Evolutionary conservation across 2,329 filamentous ascomycete genomes (phyloP), one percentile per base, ranked within the genome.

Genomic region (Colletotrichum spaethianum): DNA sequence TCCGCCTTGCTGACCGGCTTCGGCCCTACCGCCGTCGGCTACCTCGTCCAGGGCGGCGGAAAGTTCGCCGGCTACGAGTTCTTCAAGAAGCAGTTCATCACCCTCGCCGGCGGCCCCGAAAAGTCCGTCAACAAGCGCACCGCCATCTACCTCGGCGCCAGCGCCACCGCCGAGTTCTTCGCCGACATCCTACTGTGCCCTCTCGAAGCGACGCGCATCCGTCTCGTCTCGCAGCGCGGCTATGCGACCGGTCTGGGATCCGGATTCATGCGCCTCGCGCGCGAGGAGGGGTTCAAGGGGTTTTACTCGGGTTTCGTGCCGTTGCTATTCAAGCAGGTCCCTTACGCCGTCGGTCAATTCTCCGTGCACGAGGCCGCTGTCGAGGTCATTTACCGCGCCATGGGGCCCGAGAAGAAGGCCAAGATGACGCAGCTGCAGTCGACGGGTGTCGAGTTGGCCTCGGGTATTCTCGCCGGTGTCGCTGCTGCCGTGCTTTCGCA

Each of bases 321-420:
- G 36, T 91, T 96, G 77, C 88, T 95, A 75, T 94, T 94, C 85
- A 95, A 96, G 85, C 94, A 96, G 88, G 92, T 98, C 67, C 95
- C 95, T 23, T 98, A 97, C 86, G 97, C 95, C 76, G 94, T 97
- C 85, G 91, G 94, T 82, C 97, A 98, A 87, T 98, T 98, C 87
- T 94, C 95, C 76, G 94, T 96, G 67, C 96, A 94, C 87, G 95
- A 98, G 86, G 96, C 94, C 79, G 94, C 93, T 77, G 91, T 93
- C 79, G 94, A 97, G 84, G 80, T 88, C 76, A 90, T 95, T 82
- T 97, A 91, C 87, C 86, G 87, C 69, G 72, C 82, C 66, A 87
- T 97, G 80, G 93, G 95, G 79, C 86, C 84, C 18, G 86, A 88
- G 76, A 82, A 83, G 70, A 96, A 96, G 87, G 88, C 88, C 74